phyloP scores from a whole-genome alignment of 73 alveolate species.

The Paramecium tetraurelia region DNA sequence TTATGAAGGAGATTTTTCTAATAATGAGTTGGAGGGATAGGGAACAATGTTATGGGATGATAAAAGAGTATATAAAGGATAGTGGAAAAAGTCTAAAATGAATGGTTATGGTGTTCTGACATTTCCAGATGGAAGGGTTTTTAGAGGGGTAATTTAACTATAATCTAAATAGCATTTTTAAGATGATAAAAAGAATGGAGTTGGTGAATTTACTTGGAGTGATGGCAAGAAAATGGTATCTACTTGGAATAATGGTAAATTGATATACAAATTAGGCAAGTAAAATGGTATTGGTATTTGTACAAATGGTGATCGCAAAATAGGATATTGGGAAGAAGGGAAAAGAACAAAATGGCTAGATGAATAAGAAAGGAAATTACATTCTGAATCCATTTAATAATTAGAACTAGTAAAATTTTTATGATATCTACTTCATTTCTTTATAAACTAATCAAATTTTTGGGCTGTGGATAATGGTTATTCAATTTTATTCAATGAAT shows the following conservation, averaged over 20 bases:
- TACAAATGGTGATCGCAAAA: neutral
- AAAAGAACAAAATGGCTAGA: constrained; percentile 3
- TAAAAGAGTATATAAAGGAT: constrained; percentile 59
- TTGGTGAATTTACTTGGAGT: constrained; percentile 3
- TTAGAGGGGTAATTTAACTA: constrained; percentile 41
- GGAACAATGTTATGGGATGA: constrained; percentile 49
- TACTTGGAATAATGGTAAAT: constrained; percentile 29
- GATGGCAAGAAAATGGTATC: constrained; percentile 5
- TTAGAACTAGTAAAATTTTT: neutral
- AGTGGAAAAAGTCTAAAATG: constrained; percentile 59
- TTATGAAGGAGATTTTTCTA: constrained; percentile 52
- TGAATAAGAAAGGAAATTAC: neutral
- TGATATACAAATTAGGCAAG: constrained; percentile 12
- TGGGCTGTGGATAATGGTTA: neutral
- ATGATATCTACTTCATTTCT: constrained; percentile 33
- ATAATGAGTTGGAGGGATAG: constrained; percentile 44
- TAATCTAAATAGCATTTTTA: neutral
- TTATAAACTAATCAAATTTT: constrained; percentile 41
- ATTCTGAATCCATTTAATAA: neutral
- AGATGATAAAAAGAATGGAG: constrained; percentile 44
- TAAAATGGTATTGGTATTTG: constrained; percentile 39
- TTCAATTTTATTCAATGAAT: neutral
- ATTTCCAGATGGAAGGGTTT: constrained; percentile 74
- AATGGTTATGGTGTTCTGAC: constrained; percentile 66
- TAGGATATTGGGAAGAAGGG: constrained; percentile 26